Conservation (phyloP, 805 yeast species). For the Naumovozyma baii region DNA sequence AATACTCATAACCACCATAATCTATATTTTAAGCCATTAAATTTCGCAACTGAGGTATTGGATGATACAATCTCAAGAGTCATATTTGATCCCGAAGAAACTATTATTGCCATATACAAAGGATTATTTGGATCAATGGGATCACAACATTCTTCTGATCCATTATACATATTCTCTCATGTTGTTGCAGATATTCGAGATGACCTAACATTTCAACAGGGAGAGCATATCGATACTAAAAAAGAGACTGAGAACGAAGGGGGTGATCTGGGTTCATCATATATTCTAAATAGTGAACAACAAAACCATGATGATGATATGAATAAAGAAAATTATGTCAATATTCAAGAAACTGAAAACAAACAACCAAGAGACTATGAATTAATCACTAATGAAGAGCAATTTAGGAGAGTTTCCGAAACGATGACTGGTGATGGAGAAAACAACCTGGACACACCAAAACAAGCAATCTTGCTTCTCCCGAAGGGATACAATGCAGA, state of each 20-base stretch:
- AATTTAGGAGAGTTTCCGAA: conserved; percentile 16
- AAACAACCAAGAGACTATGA: conserved; percentile 8
- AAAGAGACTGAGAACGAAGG: neutral
- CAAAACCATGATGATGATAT: neutral
- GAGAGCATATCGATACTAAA: too few species aligned
- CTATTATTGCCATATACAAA: conserved; percentile 17
- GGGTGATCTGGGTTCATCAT: too few species aligned
- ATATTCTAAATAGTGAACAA: too few species aligned
- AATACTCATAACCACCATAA: neutral
- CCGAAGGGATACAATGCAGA: conserved; percentile 21
- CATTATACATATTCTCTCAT: conserved; percentile 17
- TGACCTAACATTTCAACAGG: neutral
- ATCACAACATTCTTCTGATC: conserved; percentile 18
- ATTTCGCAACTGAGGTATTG: conserved; percentile 9
- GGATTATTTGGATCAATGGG: conserved; percentile 21
- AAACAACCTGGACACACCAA: conserved; percentile 13
- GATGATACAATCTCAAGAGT: conserved; percentile 7
- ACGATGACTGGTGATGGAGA: conserved; percentile 5
- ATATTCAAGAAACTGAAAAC: neutral
- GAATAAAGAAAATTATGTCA: neutral
- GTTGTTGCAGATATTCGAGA: neutral
- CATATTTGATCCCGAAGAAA: conserved; percentile 24
- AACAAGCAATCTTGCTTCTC: conserved; percentile 22
- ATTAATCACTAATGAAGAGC: conserved; percentile 19
- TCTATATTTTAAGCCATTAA: conserved; percentile 4